Evolutionary conservation across 1,139 yeast species (phyloP).

Genomic region (Zygosaccharomyces sapae): DNA sequence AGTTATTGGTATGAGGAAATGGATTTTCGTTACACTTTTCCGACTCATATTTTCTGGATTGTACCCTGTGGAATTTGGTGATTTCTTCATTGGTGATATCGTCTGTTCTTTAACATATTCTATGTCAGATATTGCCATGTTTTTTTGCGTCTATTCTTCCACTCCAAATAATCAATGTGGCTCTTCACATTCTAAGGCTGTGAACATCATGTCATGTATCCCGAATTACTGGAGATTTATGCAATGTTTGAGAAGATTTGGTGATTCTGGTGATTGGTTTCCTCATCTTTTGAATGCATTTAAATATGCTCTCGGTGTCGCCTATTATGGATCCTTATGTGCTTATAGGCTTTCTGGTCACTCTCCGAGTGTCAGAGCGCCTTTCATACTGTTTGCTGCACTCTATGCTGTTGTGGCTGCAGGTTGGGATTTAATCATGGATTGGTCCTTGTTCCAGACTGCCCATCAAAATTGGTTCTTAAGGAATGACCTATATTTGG

Average conservation of each 20-base stretch:
- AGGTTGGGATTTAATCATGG: slow-evolving; percentile 91
- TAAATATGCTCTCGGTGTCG: slow-evolving; percentile 64
- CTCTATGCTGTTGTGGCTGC: slow-evolving; percentile 67
- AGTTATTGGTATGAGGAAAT: slow-evolving; percentile 40
- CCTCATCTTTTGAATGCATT: slow-evolving; percentile 89
- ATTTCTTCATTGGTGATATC: slow-evolving; percentile 88
- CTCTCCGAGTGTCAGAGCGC: slow-evolving; percentile 43
- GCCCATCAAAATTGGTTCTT: slow-evolving; percentile 56
- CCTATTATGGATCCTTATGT: slow-evolving; percentile 70
- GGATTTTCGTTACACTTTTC: slow-evolving; percentile 71
- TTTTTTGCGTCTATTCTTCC: slow-evolving; percentile 70
- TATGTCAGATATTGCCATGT: slow-evolving; percentile 77
- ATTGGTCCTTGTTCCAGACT: slow-evolving; percentile 81
- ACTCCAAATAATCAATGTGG: slow-evolving; percentile 54
- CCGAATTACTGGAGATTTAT: slow-evolving; percentile 89
- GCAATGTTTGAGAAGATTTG: slow-evolving; percentile 86
- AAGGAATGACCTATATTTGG: slow-evolving; percentile 57
- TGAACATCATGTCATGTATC: slow-evolving; percentile 79
- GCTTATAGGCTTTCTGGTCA: slow-evolving; percentile 55
- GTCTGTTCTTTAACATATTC: slow-evolving; percentile 84
- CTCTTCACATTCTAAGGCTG: slow-evolving; percentile 66
- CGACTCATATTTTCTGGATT: slow-evolving; percentile 76
- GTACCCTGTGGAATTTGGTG: slow-evolving; percentile 92
- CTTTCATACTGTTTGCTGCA: slow-evolving; percentile 69
- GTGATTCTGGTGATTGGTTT: slow-evolving; percentile 92